These are phyloP conservation scores for Beta vulgaris DNA, from an alignment of 148 eudicot species.

Conservation along the genomic window DNA sequence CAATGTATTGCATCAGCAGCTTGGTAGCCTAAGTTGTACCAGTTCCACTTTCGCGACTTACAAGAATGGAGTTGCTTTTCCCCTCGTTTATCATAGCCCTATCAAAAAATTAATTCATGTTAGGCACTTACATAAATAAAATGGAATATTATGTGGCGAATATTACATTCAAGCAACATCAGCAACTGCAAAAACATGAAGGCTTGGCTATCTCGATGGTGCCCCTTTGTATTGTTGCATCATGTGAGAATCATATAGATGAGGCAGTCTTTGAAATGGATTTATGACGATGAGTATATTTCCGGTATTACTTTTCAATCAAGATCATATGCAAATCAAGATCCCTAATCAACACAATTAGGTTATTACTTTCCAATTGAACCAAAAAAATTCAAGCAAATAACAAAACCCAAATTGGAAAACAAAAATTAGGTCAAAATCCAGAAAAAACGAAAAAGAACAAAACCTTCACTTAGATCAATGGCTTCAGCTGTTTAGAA, in stretches of 20 bases:
- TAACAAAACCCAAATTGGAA: no score
- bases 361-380: no score
- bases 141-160: background rate
- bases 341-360: no score
- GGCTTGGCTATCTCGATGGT: conserved; percentile 82
- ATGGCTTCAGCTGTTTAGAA: no score
- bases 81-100: conserved; percentile 94
- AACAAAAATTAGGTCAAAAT: no score
- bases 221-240: conserved; percentile 99
- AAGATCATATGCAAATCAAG: conserved; percentile 23
- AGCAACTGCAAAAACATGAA: conserved; percentile 96
- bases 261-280: conserved; percentile 93
- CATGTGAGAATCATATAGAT: conserved; percentile 85
- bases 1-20: conserved; percentile 94
- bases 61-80: no score
- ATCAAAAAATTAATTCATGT: conserved; percentile 19
- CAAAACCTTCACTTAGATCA: no score
- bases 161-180: conserved; percentile 86
- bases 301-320: conserved; percentile 94
- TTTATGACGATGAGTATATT: no score
- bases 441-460: no score
- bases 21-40: conserved; percentile 98
- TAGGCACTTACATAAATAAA: background rate
- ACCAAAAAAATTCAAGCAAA: no score
- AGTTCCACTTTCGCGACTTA: conserved; percentile 95